Base-by-base conservation (phyloP, 1,284 basidiomycete genomes). In the Cutaneotrichosporon sp. region DNA sequence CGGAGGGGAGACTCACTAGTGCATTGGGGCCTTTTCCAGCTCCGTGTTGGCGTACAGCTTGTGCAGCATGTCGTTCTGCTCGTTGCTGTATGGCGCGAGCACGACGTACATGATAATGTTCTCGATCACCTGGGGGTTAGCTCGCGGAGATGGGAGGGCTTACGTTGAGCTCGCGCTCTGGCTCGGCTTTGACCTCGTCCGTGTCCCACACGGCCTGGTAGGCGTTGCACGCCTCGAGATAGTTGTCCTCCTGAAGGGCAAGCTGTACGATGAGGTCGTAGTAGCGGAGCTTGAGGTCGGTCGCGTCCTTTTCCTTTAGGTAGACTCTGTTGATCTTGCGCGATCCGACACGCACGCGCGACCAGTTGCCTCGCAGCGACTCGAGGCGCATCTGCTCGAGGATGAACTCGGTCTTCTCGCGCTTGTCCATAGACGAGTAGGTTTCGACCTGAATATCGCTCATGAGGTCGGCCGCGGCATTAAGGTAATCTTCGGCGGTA, bases 321-420 rank as follows among this genome's bases (percentile, higher is more conserved):
- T 92, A 97, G 47, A 85, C 85, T 65, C 93, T 86, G 75, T 97
- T 97, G 72, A 99, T 85, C 77, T 97, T 97, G 66, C 93, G 82
- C 38, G 88, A 85, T 34, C 92, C 90, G 20, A 97, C 92, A 51
- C 87, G 81, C 17, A 91, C 89, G 71, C 91, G 89, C 12, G 87
- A 82, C 88, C 93, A 97, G 69, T 98, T 80, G 15, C 74, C 75
- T 22, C 78, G 72, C 84, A 56, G 83, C 75, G 76, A 91, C 84
- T 68, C 91, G 83, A 98, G 76, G 49, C 96, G 82, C 92, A 98
- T 98, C 75, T 98, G 96, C 76, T 98, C 94, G 39, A 98, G 78
- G 62, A 99, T 90, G 69, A 99, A 97, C 70, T 97, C 91, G 10
- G 90, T 96, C 80, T 99, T 99, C 76, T 99, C 96, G 65, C 89